Conservation (phyloP, 2,329 filamentous ascomycete species). For the Sarocladiaceae sp. region DNA sequence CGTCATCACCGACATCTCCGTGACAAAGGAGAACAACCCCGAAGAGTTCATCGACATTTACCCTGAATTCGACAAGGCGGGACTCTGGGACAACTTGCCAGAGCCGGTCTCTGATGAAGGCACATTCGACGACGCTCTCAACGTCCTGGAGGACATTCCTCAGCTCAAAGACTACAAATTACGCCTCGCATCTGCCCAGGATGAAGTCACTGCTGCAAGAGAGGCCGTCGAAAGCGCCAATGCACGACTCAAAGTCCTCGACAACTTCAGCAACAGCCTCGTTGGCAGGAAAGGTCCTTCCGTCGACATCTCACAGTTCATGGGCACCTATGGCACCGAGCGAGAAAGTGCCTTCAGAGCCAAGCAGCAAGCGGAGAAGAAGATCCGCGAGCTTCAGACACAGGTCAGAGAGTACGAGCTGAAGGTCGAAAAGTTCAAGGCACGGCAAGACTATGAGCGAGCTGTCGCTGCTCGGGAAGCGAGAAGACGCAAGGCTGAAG, state of each 20-base stretch:
- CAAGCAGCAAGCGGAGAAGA: constrained; percentile 25
- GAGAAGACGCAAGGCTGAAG: constrained; percentile 22
- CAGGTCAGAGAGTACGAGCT: constrained; percentile 21
- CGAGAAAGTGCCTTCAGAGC: constrained; percentile 36
- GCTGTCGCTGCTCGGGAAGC: constrained; percentile 21
- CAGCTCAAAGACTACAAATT: constrained; percentile 20
- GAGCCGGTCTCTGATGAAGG: constrained; percentile 23
- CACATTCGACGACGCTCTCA: constrained; percentile 17
- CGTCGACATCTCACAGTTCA: constrained; percentile 27
- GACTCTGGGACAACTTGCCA: too few relatives aligned
- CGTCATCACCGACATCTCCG: constrained; percentile 54
- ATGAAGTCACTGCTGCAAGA: constrained; percentile 12
- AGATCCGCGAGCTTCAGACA: constrained; percentile 26
- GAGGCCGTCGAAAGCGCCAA: constrained; percentile 17
- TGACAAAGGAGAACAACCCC: constrained; percentile 50
- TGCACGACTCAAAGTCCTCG: constrained; percentile 34
- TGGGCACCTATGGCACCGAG: constrained; percentile 36
- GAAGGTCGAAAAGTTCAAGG: neutral
- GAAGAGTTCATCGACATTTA: constrained; percentile 50
- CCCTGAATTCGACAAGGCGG: constrained; percentile 37
- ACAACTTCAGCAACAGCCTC: constrained; percentile 31
- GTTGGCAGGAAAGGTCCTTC: neutral
- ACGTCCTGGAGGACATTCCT: constrained; percentile 17
- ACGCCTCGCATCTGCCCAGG: constrained; percentile 23
- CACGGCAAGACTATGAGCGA: constrained; percentile 23